Evolutionary conservation across 2,329 filamentous ascomycete species (phyloP).

Genomic region (Sphaerulina vaccinii): DNA sequence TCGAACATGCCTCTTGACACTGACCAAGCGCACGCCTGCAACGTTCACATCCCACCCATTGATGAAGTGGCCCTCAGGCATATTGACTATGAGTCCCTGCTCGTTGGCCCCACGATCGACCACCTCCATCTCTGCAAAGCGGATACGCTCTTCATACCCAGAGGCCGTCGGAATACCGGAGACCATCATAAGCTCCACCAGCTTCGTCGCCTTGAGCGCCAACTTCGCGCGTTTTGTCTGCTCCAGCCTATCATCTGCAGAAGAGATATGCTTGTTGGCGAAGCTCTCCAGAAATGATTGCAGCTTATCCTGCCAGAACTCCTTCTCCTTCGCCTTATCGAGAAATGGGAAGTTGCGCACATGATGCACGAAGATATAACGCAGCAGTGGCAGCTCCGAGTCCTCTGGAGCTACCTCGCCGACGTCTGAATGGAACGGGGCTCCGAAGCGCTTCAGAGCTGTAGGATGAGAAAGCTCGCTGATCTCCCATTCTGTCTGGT

Average conservation of each 20-base stretch:
- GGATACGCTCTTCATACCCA: slow-evolving; percentile 94
- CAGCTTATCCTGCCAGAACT: slow-evolving; percentile 98
- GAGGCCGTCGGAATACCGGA: slow-evolving; percentile 93
- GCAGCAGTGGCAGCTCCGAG: slow-evolving; percentile 86
- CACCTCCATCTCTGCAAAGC: slow-evolving; percentile 95
- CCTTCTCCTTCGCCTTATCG: slow-evolving; percentile 94
- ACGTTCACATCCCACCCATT: slow-evolving; percentile 98
- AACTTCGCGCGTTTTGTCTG: slow-evolving; percentile 94
- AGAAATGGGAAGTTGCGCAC: slow-evolving; percentile 97
- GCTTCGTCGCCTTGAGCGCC: slow-evolving; percentile 87
- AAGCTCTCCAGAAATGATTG: slow-evolving; percentile 97
- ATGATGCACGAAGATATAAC: slow-evolving; percentile 98
- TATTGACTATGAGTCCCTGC: slow-evolving; percentile 78
- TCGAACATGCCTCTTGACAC: slow-evolving; percentile 79
- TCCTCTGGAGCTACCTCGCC: slow-evolving; percentile 92
- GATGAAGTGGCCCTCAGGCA: slow-evolving; percentile 87
- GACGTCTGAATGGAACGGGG: slow-evolving; percentile 87
- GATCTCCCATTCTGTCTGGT: slow-evolving; percentile 89
- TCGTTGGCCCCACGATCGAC: slow-evolving; percentile 92
- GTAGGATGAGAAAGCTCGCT: slow-evolving; percentile 91
- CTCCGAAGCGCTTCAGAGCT: slow-evolving; percentile 89
- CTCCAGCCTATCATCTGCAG: slow-evolving; percentile 91
- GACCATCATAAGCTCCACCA: slow-evolving; percentile 99
- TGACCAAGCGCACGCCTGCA: slow-evolving; percentile 77
- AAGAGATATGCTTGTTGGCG: slow-evolving; percentile 94